Conservation (phyloP, 441 rosid genomes). For the Metrosideros polymorpha region DNA sequence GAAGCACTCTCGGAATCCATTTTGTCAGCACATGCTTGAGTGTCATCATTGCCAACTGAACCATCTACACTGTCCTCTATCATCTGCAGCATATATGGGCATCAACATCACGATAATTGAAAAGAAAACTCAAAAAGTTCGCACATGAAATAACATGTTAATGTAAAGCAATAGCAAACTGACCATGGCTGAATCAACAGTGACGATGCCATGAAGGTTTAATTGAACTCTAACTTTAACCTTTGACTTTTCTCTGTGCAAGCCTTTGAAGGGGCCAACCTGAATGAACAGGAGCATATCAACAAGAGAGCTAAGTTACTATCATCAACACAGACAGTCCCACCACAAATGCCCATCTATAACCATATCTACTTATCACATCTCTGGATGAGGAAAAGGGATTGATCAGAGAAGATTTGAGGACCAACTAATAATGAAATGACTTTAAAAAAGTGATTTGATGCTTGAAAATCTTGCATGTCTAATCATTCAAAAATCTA, state of each 20-base stretch:
- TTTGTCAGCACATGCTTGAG: slow-evolving; percentile 6
- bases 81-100: slow-evolving; percentile 23
- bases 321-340: neutral
- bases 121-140: neutral
- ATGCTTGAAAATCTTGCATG: neutral
- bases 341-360: neutral
- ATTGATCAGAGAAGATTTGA: neutral
- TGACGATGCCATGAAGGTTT: slow-evolving; percentile 54
- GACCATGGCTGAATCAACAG: slow-evolving; percentile 49
- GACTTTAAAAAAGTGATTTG: neutral
- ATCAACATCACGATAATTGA: neutral
- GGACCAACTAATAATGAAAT: neutral
- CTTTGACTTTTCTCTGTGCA: slow-evolving; percentile 30
- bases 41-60: slow-evolving; percentile 7
- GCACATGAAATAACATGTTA: neutral
- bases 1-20: slow-evolving; percentile 18
- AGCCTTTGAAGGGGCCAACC: slow-evolving; percentile 51
- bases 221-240: slow-evolving; percentile 54
- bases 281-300: slow-evolving; percentile 18
- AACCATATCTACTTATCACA: neutral
- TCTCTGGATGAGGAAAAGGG: neutral
- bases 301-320: neutral
- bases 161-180: slow-evolving; percentile 9
- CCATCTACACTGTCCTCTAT: slow-evolving; percentile 24
- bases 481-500: neutral